Percentiles rank a stretch among this genome's conserved stretches.
Conservation (phyloP, 176 grass and related monocot genomes). For the Tillandsia leiboldiana region DNA sequence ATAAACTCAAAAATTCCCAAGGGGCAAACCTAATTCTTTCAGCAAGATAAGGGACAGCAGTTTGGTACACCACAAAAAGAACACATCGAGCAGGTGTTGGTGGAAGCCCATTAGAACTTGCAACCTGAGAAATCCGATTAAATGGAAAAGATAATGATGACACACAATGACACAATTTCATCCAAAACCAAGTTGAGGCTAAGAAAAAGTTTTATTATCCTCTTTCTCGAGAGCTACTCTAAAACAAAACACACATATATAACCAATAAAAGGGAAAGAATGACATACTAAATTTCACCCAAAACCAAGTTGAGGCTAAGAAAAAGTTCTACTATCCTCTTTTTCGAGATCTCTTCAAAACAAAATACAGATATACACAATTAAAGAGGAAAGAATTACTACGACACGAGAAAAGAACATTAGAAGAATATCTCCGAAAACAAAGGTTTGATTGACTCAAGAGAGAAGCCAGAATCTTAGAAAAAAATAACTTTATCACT, state of each 20-base stretch:
- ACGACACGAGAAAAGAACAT: too few species aligned
- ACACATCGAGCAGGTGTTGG: conserved; percentile 75
- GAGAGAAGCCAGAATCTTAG: not conserved
- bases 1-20: not conserved
- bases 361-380: too few species aligned
- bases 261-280: not conserved
- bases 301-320: not conserved
- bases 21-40: conserved; percentile 74
- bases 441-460: not conserved
- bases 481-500: not conserved
- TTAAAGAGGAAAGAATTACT: too few species aligned
- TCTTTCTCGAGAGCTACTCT: too few species aligned
- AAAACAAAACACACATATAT: too few species aligned
- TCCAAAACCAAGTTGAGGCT: not conserved
- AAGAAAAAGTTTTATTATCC: too few species aligned
- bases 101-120: conserved; percentile 63
- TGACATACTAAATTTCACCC: conserved; percentile 2
- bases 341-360: too few species aligned
- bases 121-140: conserved; percentile 44
- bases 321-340: too few species aligned
- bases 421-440: not conserved
- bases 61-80: conserved; percentile 92
- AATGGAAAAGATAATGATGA: conserved; percentile 7
- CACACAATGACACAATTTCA: not conserved
- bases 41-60: conserved; percentile 71